phyloP scores from a whole-genome alignment of 345 rosid species.

The Euclidium syriacum region DNA sequence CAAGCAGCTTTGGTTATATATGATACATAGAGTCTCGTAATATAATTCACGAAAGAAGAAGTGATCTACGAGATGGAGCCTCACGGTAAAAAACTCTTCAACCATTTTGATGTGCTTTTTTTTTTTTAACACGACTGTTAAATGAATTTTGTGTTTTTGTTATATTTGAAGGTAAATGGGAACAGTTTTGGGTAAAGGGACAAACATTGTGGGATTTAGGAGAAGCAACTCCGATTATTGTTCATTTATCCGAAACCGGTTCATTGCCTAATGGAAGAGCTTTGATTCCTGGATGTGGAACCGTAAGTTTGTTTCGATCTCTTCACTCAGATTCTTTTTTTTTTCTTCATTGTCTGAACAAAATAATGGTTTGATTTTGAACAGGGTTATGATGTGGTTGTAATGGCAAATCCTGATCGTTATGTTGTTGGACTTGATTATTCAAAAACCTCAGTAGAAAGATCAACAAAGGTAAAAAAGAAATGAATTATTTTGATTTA shows the following conservation, averaged over 20 bases:
- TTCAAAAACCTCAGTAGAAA: conserved; percentile 22
- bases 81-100: too few relatives aligned
- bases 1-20: background rate
- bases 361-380: background rate
- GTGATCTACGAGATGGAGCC: too few relatives aligned
- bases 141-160: too few relatives aligned
- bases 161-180: conserved; percentile 91
- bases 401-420: conserved; percentile 27
- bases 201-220: conserved; percentile 71
- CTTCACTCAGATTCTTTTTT: background rate
- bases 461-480: conserved; percentile 22
- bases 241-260: conserved; percentile 48
- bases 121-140: too few relatives aligned
- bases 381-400: conserved; percentile 33
- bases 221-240: conserved; percentile 50
- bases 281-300: conserved; percentile 76
- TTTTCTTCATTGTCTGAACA: background rate
- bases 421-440: conserved; percentile 26
- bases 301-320: conserved; percentile 41
- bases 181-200: conserved; percentile 64
- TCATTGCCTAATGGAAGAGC: conserved; percentile 70
- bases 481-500: too few relatives aligned
- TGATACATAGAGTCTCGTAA: background rate
- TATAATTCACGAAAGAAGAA: background rate
- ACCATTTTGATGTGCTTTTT: too few relatives aligned